Percentiles rank a stretch among this genome's conserved stretches.
Conservation (phyloP, 2,329 filamentous ascomycete genomes). For the Colletotrichum sp. region DNA sequence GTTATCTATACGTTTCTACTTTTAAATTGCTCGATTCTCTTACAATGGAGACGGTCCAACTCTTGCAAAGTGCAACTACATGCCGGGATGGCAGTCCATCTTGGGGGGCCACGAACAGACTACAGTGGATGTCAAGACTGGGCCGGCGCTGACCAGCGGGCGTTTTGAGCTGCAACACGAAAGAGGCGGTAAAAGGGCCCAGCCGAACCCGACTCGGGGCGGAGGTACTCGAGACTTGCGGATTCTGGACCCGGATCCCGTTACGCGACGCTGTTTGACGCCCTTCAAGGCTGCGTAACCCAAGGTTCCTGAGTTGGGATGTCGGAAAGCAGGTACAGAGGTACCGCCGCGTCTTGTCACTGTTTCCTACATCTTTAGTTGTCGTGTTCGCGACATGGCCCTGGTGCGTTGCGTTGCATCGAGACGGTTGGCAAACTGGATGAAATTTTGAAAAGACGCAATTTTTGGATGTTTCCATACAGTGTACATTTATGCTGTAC, state of each 20-base stretch:
- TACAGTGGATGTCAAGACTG: not conserved
- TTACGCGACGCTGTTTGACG: not conserved
- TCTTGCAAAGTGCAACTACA: not conserved
- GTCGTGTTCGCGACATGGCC: not conserved
- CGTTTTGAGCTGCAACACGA: constrained; percentile 19
- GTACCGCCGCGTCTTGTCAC: not conserved
- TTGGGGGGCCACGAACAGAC: not conserved
- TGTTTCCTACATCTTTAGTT: not conserved
- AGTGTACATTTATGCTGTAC: not conserved
- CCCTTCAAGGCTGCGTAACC: not conserved
- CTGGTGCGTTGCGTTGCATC: not conserved
- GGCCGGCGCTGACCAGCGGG: constrained; percentile 14
- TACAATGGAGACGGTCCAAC: not conserved
- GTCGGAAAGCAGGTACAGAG: not conserved
- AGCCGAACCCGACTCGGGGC: not conserved
- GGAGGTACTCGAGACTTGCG: constrained; percentile 1
- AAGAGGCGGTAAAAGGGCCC: constrained; percentile 11
- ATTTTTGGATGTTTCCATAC: not conserved
- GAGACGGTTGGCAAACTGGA: not conserved
- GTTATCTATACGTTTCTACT: not conserved
- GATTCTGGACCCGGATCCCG: not conserved
- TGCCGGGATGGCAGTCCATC: not conserved
- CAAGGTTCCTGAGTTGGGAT: not conserved
- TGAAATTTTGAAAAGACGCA: not conserved
- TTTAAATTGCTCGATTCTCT: not conserved